phyloP scores from a whole-genome alignment of 495 filamentous ascomycete species.

The Ascobolus immersus region DNA sequence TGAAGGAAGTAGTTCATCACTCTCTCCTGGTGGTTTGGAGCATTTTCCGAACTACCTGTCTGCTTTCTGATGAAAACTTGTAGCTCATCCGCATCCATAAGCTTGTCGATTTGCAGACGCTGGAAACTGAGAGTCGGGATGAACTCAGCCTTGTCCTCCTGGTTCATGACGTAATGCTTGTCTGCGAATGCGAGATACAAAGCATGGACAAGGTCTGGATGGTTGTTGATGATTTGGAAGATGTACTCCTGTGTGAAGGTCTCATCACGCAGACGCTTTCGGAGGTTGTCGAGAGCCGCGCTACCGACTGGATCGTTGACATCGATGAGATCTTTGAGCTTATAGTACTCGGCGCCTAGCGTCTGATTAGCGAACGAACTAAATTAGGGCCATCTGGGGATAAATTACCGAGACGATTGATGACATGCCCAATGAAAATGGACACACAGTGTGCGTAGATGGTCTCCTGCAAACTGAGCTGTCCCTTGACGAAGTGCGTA shows the following conservation, averaged over 20 bases:
- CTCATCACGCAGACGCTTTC: conserved; percentile 79
- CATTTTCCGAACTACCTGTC: too few relatives aligned
- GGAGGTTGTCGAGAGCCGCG: conserved; percentile 82
- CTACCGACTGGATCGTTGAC: conserved; percentile 56
- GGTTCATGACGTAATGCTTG: conserved; percentile 63
- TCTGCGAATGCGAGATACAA: conserved; percentile 82
- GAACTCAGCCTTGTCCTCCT: conserved; percentile 51
- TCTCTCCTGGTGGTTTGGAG: conserved; percentile 91
- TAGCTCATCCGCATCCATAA: conserved; percentile 53
- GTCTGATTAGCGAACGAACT: conserved; percentile 5
- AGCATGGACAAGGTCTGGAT: conserved; percentile 65
- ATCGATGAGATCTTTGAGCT: conserved; percentile 60
- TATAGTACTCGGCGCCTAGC: conserved; percentile 54
- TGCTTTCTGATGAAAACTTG: conserved; percentile 58
- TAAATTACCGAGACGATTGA: conserved; percentile 51
- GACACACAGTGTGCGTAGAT: conserved; percentile 92
- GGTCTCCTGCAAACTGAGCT: conserved; percentile 81
- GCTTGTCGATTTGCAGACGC: conserved; percentile 42
- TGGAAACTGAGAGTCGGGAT: conserved; percentile 59
- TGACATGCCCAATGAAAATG: conserved; percentile 91
- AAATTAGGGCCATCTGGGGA: neutral
- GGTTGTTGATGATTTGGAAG: conserved; percentile 78
- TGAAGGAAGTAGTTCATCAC: conserved; percentile 92
- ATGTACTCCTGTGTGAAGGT: conserved; percentile 97
- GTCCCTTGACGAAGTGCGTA: conserved; percentile 59